Base-by-base conservation (phyloP, 306 rosid genomes). In the Begonia fuchsioides region DNA sequence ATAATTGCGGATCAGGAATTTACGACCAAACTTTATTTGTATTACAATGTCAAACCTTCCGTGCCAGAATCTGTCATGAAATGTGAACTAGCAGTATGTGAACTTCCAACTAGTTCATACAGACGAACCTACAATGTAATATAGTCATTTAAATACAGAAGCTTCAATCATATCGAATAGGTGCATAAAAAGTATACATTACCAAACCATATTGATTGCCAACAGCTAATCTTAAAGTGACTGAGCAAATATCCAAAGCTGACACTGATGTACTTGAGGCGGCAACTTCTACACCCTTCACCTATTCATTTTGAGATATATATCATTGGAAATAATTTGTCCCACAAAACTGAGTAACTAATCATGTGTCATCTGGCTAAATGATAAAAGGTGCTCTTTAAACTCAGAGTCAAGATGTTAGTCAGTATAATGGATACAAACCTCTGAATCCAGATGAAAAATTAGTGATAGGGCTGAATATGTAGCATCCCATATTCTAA, bases 401-500 rank as follows among this genome's bases (percentile, higher is more conserved):
- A 40, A 49, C 49, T 40, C 52, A 47, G 11, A 46, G 49, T 17
- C 48, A n/a, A 11, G 18, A 58, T 26, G 35, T n/a, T 15, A 35
- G 15, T 41, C 53, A 58, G 38, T 12, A 41, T 48, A 38, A 52
- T 5, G 43, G 51, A 57, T 12, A 63, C 71, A 59, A 50, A 80
- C 96, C 93, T 87, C 82, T 2, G 77, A 53, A 58, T 69, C 78
- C 57, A 87, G 63, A 61, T 39, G 43, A 64, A 59, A 72, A 49
- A 76, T 61, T 60, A 58, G 76, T 47, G 81, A 67, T 38, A 76
- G 55, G 59, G 72, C 58, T 51, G 93, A 85, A 80, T 61, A 59
- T 20, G 93, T 83, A 58, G 87, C 93, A 73, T 87, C 93, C 94
- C 93, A 87, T 63, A 83, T 51, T 69, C 71, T 61, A 71, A 80